These are phyloP conservation scores for Xerocomus potaroensis DNA, from an alignment of 768 basidiomycete genomes.

Conservation along the genomic window DNA sequence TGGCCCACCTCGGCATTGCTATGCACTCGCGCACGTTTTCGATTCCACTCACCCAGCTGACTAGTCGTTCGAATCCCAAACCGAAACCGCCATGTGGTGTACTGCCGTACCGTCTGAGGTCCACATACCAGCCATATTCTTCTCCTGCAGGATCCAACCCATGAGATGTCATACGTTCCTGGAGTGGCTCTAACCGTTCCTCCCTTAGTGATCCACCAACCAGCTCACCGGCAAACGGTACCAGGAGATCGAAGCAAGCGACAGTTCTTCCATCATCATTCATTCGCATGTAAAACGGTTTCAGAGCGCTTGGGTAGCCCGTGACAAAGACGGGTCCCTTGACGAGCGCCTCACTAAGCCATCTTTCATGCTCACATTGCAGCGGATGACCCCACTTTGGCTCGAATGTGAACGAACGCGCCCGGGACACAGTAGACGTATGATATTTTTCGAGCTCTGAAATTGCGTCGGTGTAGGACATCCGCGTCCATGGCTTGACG, in stretches of 20 bases:
- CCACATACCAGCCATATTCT: constrained; percentile 69
- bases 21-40: constrained; percentile 93
- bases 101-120: constrained; percentile 78
- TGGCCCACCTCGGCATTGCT: constrained; percentile 87
- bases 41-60: constrained; percentile 82
- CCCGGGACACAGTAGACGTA: constrained; percentile 19
- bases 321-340: constrained; percentile 85
- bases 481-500: constrained; percentile 54
- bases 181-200: constrained; percentile 56
- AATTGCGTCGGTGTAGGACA: constrained; percentile 80
- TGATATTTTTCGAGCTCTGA: constrained; percentile 43
- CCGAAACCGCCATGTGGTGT: constrained; percentile 96
- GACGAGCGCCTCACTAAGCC: constrained; percentile 68
- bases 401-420: constrained; percentile 44
- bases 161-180: constrained; percentile 43
- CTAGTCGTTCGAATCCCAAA: constrained; percentile 88
- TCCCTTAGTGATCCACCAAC: constrained; percentile 90
- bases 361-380: constrained; percentile 90
- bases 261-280: constrained; percentile 61
- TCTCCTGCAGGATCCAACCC: constrained; percentile 41
- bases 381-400: constrained; percentile 69
- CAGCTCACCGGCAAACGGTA: constrained; percentile 86
- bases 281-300: constrained; percentile 95
- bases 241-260: constrained; percentile 93
- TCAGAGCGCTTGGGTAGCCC: constrained; percentile 77